Evolutionary conservation across 1,284 basidiomycete species (phyloP), one percentile per base, ranked within the genome.

Genomic region (Moniliophthora roreri): DNA sequence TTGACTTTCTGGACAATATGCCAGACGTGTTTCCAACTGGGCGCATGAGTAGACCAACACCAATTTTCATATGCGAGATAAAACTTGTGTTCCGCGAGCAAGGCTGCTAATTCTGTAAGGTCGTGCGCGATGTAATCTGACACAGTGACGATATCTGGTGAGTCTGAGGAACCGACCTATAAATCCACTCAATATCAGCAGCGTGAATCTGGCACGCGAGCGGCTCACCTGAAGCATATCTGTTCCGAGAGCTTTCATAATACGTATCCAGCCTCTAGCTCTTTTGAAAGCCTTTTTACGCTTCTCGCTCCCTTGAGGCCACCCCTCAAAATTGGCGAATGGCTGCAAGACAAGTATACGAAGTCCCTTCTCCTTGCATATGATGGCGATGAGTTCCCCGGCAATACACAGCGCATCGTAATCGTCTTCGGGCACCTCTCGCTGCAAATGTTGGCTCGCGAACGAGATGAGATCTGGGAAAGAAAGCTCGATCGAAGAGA

Each of bases 261-360:
- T 21, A 11, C 48, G 15, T 11, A 50, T 50, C 36, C 48, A 50
- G 10, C 48, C 48, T 40, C 18, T 50, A 35, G 38, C 36, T 24
- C 36, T 16, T 1, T 38, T 36, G 21, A 50, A 50, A n/a, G 48
- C 48, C n/a, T 50, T 26, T 24, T 23, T 15, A n/a, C 48, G 16
- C 48, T 50, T 35, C 35, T 38, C 20, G 23, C 36, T 39, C n/a
- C 48, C 48, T 21, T 50, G 21, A 5, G 15, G 36, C 48, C 48
- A 50, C 15, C 48, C 48, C 23, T 50, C 48, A 18, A 50, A 50
- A 15, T 50, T 50, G 24, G 48, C 48, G 24, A 50, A 50, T 5
- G 48, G 48, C 48, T 50, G 48, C 11, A 50, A 13, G 11, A 50
- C 26, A n/a, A 50, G 35, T 15, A 41, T 40, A n/a, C 37, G 18